Conservation (phyloP, 768 basidiomycete genomes). For the Lactarius psammicola region DNA sequence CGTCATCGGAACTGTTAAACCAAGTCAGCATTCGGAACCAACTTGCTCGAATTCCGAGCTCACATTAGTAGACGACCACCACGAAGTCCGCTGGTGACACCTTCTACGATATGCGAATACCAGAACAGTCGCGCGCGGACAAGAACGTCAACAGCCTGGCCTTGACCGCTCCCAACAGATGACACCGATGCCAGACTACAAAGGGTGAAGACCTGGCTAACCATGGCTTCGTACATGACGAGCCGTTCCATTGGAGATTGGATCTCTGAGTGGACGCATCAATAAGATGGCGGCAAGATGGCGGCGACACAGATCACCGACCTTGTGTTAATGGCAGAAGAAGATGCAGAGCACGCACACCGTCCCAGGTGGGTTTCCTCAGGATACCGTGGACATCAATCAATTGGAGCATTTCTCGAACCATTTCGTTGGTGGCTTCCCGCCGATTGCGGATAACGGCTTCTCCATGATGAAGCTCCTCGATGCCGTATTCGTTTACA, state of each 20-base stretch:
- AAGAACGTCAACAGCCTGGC: constrained; percentile 54
- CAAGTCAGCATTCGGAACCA: constrained; percentile 15
- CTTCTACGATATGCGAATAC: constrained; percentile 86
- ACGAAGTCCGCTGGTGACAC: constrained; percentile 73
- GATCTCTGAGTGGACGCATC: constrained; percentile 37
- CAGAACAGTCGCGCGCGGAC: constrained; percentile 82
- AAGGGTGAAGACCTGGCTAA: constrained; percentile 78
- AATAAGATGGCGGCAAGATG: constrained; percentile 10
- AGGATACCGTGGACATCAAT: constrained; percentile 79
- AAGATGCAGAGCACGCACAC: constrained; percentile 74
- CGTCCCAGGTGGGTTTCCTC: constrained; percentile 83
- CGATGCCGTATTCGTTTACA: constrained; percentile 71
- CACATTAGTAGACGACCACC: constrained; percentile 85
- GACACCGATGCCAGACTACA: constrained; percentile 54
- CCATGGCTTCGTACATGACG: constrained; percentile 74
- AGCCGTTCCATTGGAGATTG: constrained; percentile 46
- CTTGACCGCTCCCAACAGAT: constrained; percentile 49
- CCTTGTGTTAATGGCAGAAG: constrained; percentile 84
- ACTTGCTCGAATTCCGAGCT: constrained; percentile 32
- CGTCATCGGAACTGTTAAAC: constrained; percentile 62
- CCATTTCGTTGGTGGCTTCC: constrained; percentile 62
- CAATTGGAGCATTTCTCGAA: constrained; percentile 72
- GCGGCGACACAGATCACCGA: constrained; percentile 37
- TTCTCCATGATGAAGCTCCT: constrained; percentile 40
- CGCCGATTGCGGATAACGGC: constrained; percentile 45